These are phyloP conservation scores for Xylaria sp. DNA, from an alignment of 2,329 filamentous ascomycete species.

Conservation along the genomic window DNA sequence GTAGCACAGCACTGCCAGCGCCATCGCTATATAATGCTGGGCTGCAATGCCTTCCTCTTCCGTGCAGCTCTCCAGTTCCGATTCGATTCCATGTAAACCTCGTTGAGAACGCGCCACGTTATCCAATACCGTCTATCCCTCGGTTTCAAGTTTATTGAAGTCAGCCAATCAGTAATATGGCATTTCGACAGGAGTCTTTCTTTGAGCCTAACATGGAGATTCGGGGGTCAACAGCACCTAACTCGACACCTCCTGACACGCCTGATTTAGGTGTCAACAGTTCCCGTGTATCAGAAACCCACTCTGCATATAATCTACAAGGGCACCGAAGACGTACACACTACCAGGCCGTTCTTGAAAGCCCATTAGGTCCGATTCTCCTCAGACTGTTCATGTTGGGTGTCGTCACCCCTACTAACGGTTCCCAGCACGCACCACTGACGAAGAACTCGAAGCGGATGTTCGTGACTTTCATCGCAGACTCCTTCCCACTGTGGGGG, in stretches of 20 bases:
- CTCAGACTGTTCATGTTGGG: background rate
- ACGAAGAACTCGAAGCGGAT: slow-evolving; percentile 35
- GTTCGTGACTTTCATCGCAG: slow-evolving; percentile 31
- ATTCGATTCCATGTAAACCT: background rate
- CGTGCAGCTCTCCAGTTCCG: too few species aligned
- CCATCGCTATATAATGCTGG: background rate
- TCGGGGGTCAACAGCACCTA: slow-evolving; percentile 1
- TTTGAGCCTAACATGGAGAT: background rate
- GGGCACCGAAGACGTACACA: slow-evolving; percentile 30
- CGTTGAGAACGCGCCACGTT: background rate
- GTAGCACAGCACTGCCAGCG: background rate
- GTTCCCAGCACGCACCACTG: slow-evolving; percentile 34
- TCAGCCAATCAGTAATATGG: slow-evolving; percentile 8
- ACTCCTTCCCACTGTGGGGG: slow-evolving; percentile 29
- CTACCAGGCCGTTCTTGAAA: slow-evolving; percentile 35
- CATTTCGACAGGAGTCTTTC: slow-evolving; percentile 6
- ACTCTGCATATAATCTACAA: slow-evolving; percentile 22
- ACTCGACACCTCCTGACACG: slow-evolving; percentile 2
- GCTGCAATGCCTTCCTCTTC: background rate
- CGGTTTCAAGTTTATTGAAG: background rate
- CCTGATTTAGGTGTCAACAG: slow-evolving; percentile 12
- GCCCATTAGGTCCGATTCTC: slow-evolving; percentile 29
- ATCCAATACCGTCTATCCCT: too few species aligned
- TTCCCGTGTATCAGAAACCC: slow-evolving; percentile 4
- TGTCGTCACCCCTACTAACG: slow-evolving; percentile 3